phyloP scores from a whole-genome alignment of 1,284 basidiomycete genomes.

The Earliella scabrosa region DNA sequence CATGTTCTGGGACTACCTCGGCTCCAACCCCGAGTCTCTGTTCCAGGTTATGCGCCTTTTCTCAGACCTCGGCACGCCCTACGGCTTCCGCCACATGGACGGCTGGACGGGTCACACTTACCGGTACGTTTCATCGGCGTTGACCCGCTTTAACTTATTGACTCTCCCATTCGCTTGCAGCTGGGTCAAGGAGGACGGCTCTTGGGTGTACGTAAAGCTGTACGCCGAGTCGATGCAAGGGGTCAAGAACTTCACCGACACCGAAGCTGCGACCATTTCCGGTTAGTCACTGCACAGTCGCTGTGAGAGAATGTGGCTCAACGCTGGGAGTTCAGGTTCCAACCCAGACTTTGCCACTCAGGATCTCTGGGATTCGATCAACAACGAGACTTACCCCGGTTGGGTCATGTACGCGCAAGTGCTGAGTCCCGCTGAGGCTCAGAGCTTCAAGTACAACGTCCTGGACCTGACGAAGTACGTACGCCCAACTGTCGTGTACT shows the following conservation, averaged over 20 bases:
- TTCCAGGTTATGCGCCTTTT: slow-evolving; percentile 87
- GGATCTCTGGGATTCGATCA: slow-evolving; percentile 80
- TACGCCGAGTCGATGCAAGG: slow-evolving; percentile 46
- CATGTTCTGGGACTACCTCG: slow-evolving; percentile 73
- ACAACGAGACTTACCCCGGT: slow-evolving; percentile 72
- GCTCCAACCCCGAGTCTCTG: slow-evolving; percentile 88
- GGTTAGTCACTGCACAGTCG: slow-evolving; percentile 11
- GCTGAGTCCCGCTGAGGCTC: slow-evolving; percentile 86
- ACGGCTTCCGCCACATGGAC: slow-evolving; percentile 81
- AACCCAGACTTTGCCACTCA: slow-evolving; percentile 86
- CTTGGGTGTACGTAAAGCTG: slow-evolving; percentile 84
- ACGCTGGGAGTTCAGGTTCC: slow-evolving; percentile 52
- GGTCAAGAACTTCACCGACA: slow-evolving; percentile 46
- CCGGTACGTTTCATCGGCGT: slow-evolving; percentile 29
- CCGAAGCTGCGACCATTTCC: slow-evolving; percentile 71
- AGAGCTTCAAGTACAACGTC: slow-evolving; percentile 78
- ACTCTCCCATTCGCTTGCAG: too few relatives aligned
- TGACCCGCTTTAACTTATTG: too few relatives aligned
- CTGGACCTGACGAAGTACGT: slow-evolving; percentile 84
- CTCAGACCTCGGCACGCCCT: slow-evolving; percentile 89
- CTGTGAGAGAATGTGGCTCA: slow-evolving; percentile 56
- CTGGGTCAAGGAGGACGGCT: slow-evolving; percentile 82
- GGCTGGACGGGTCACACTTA: slow-evolving; percentile 91
- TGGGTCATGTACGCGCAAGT: slow-evolving; percentile 88
- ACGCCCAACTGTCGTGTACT: background rate